phyloP scores from a whole-genome alignment of 371 early-diverging fungal genomes.

The Parasitella parasitica region DNA sequence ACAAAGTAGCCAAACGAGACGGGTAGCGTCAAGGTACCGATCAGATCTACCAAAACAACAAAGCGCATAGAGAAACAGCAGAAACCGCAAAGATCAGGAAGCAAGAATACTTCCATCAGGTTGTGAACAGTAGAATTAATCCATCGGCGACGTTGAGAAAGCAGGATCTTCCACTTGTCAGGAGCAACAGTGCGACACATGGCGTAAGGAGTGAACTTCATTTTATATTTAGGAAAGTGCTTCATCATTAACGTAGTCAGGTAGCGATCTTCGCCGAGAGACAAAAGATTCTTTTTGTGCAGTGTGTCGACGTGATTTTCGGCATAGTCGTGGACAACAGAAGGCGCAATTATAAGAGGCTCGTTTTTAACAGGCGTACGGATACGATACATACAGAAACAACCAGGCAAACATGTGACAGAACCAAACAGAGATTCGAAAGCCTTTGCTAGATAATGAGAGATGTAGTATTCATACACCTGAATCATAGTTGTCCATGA shows the following conservation, averaged over 20 bases:
- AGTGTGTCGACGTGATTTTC: slow-evolving; percentile 96
- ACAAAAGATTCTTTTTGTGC: slow-evolving; percentile 92
- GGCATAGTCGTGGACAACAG: slow-evolving; percentile 93
- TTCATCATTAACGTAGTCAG: slow-evolving; percentile 98
- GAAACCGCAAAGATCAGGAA: slow-evolving; percentile 93
- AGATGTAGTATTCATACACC: slow-evolving; percentile 98
- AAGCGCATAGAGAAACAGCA: slow-evolving; percentile 97
- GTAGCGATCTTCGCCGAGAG: slow-evolving; percentile 87
- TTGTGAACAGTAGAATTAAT: slow-evolving; percentile 98
- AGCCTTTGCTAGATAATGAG: slow-evolving; percentile 96
- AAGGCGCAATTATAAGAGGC: slow-evolving; percentile 89
- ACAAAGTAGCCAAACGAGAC: slow-evolving; percentile 81
- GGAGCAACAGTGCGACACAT: slow-evolving; percentile 94
- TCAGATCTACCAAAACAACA: slow-evolving; percentile 86
- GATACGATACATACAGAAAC: slow-evolving; percentile 95
- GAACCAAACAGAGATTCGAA: slow-evolving; percentile 99
- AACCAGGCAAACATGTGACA: slow-evolving; percentile 95
- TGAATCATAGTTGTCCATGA: slow-evolving; percentile 98
- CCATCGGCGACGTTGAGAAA: slow-evolving; percentile 87
- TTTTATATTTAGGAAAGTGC: slow-evolving; percentile 96
- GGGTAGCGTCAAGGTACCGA: slow-evolving; percentile 92
- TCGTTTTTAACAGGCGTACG: slow-evolving; percentile 76
- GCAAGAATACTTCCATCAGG: slow-evolving; percentile 83
- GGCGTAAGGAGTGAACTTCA: slow-evolving; percentile 94
- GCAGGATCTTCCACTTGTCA: slow-evolving; percentile 86